Evolutionary conservation across 2,329 filamentous ascomycete genomes (phyloP), one percentile per base, ranked within the genome.

Genomic region (Fusarium siculi): DNA sequence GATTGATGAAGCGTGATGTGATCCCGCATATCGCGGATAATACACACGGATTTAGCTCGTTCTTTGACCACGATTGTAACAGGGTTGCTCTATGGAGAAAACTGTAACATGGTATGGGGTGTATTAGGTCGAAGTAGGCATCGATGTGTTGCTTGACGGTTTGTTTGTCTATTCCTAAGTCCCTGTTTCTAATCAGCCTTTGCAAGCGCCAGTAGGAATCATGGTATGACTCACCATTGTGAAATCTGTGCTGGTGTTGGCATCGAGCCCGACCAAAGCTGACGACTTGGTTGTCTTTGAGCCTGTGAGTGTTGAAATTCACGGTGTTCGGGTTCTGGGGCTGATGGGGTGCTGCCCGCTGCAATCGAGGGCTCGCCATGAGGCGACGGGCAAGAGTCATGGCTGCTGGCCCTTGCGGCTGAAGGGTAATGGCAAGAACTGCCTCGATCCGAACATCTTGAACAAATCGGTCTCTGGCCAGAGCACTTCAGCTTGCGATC

Each of bases 1-100:
- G 59, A 9, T 57, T 40, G 15, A 68, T 47, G 42, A 64, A 68
- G 0, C 63, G 59, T 6, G 68, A 59, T 10, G 70, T 61, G 7
- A 72, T 49, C 1, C 70, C 64, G 12, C 64, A 72, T n/a, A 72
- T 61, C 3, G 63, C 55, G 3, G 46, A 42, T 5, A 72, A 7
- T 1, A 72, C n/a, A 5, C 39, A 63, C 9, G 59, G 70, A 7
- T 46, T 68, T 2, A 68, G 59, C 21, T 71, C 59, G 10, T 30
- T 55, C 16, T 55, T 71, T 11, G 68, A 63, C 70, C 68, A 72
- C 7, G 68, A 44, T 15, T 72, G 68, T 9, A 72, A 23, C 3
- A 72, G 5, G 2, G 47, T 68, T n/a, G 70, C 68, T 55, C 63
- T 42, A 15, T 72, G 70, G 21, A 72, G 42, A 56, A 72, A 72